Evolutionary conservation across 1,284 basidiomycete species (phyloP).

Genomic region (Termitomyces sp.): DNA sequence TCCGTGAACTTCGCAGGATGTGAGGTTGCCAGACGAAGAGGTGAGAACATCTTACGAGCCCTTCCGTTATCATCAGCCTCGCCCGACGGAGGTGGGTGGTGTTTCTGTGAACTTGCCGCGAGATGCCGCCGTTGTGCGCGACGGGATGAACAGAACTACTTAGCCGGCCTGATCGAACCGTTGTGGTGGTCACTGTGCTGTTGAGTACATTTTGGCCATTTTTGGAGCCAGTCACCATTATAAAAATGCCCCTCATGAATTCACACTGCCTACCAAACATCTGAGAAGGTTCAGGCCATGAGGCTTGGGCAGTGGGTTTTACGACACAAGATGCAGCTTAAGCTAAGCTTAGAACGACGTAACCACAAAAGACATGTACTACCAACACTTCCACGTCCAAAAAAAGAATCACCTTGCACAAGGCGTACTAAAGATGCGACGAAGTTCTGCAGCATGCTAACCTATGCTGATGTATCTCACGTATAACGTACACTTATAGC

Average conservation of each 20-base stretch:
- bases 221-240: neutral
- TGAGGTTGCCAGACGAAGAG: neutral
- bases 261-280: neutral
- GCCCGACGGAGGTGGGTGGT: constrained; percentile 1
- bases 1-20: constrained; percentile 12
- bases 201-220: neutral
- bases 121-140: neutral
- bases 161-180: neutral
- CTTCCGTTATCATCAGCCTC: neutral
- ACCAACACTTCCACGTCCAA: neutral
- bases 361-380: neutral
- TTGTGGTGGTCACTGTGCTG: neutral
- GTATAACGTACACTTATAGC: neutral
- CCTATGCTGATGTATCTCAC: neutral
- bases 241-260: neutral
- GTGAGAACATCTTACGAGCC: neutral
- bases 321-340: neutral
- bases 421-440: constrained; percentile 5
- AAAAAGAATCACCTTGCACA: constrained; percentile 2
- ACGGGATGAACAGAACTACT: neutral
- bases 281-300: constrained; percentile 1
- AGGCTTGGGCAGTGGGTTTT: neutral
- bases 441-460: constrained; percentile 3
- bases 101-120: constrained; percentile 1
- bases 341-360: neutral